A percentile compares a stretch with the other conserved stretches of the same genome.
Conservation (phyloP, 2,329 filamentous ascomycete species). For the Tolypocladium tropicale region DNA sequence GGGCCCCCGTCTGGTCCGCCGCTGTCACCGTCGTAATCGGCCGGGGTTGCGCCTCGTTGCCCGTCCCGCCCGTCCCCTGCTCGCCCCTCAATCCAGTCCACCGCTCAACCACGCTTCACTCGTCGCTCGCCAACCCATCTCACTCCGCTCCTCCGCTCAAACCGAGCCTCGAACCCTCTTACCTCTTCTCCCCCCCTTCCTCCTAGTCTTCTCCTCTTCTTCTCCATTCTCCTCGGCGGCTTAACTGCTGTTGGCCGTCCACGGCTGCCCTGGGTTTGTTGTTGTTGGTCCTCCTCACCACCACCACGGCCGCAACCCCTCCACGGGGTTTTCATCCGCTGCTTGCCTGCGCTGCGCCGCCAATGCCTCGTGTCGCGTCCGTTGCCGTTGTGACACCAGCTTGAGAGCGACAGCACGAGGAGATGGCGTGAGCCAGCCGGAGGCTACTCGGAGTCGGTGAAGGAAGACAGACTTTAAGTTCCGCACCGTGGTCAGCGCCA, state of each 20-base stretch:
- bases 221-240: not conserved
- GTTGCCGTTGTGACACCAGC: not conserved
- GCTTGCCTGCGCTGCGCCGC: not conserved
- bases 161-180: not conserved
- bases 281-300: not conserved
- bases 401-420: not conserved
- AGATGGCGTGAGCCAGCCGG: not conserved
- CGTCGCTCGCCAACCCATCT: not conserved
- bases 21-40: not conserved
- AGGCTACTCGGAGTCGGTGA: not conserved
- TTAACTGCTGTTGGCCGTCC: not conserved
- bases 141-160: not conserved
- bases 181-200: not conserved
- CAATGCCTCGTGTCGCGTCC: not conserved
- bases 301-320: not conserved
- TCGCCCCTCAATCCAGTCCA: not conserved
- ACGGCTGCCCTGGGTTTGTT: not conserved
- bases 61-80: not conserved
- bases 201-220: not conserved
- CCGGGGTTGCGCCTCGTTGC: not conserved
- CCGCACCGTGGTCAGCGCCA: not conserved
- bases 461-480: not conserved
- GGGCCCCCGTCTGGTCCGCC: not conserved
- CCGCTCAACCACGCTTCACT: not conserved
- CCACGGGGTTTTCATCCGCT: not conserved